Conservation (phyloP, 768 basidiomycete genomes). For the Phanerochaete sordida region DNA sequence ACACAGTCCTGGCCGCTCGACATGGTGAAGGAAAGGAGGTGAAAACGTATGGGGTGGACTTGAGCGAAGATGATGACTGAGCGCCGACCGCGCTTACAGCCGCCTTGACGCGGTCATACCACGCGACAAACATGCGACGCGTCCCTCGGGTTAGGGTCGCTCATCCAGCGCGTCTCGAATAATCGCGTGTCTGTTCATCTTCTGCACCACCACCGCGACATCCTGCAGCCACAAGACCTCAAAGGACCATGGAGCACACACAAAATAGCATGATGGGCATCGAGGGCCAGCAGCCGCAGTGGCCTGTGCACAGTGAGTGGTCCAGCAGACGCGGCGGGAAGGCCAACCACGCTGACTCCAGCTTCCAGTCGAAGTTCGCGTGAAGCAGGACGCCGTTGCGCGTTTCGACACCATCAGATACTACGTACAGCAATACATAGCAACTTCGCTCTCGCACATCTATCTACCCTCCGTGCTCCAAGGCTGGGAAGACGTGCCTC, state of each 20-base stretch:
- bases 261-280: constrained; percentile 21
- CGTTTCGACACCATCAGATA: constrained; percentile 74
- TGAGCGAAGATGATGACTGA: not conserved
- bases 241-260: constrained; percentile 3
- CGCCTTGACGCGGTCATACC: constrained; percentile 1
- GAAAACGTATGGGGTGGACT: too few relatives aligned
- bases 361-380: constrained; percentile 75
- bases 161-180: not conserved
- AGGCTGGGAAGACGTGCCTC: constrained; percentile 77
- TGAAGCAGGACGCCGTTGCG: constrained; percentile 62
- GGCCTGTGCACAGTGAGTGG: constrained; percentile 62
- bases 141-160: not conserved
- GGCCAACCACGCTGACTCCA: not conserved
- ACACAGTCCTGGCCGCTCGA: not conserved
- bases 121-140: constrained; percentile 7
- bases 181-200: not conserved
- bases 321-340: constrained; percentile 12
- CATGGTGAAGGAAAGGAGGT: too few relatives aligned
- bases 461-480: constrained; percentile 65
- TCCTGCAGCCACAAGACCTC: not conserved
- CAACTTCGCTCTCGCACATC: constrained; percentile 58
- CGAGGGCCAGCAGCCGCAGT: constrained; percentile 22
- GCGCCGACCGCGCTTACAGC: not conserved
- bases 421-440: constrained; percentile 54
- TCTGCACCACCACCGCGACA: not conserved